phyloP scores from a whole-genome alignment of 495 filamentous ascomycete genomes.

The Aspergillus incahuasiensis region DNA sequence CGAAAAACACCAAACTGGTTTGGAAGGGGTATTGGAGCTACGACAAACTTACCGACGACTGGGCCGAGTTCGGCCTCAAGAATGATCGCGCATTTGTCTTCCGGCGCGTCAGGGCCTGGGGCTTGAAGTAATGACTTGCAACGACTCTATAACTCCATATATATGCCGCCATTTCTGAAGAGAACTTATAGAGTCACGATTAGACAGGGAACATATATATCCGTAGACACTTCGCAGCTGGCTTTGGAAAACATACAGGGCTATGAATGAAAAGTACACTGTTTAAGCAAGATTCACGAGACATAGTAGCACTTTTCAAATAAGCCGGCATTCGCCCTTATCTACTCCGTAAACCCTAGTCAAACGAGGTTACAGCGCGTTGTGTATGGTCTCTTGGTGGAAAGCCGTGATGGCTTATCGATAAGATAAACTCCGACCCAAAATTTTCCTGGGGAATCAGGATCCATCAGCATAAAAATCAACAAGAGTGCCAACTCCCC shows the following conservation, averaged over 20 bases:
- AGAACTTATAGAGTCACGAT: background rate
- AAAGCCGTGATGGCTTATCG: slow-evolving; percentile 10
- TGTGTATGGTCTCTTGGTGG: no score
- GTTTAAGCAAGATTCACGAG: no score
- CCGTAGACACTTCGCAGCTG: no score
- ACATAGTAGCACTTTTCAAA: no score
- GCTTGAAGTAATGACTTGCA: slow-evolving; percentile 22
- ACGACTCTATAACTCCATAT: slow-evolving; percentile 3
- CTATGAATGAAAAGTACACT: background rate
- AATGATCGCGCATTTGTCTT: slow-evolving; percentile 86
- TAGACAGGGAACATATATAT: background rate
- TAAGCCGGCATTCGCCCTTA: no score
- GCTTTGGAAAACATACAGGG: background rate
- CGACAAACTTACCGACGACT: slow-evolving; percentile 82
- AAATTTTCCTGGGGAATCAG: slow-evolving; percentile 3
- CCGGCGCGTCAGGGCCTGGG: slow-evolving; percentile 64
- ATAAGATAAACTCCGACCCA: slow-evolving; percentile 5
- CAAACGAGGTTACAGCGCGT: no score
- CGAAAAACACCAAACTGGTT: slow-evolving; percentile 72
- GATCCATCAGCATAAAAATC: background rate
- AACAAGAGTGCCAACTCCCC: background rate
- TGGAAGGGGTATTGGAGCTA: slow-evolving; percentile 95
- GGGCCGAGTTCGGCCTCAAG: slow-evolving; percentile 77
- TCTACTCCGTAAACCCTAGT: no score
- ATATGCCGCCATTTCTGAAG: background rate